A percentile compares a stretch with the other conserved stretches of the same genome.
phyloP scores from a whole-genome alignment of 139 green algal genomes.

The Chlorella sp. region DNA sequence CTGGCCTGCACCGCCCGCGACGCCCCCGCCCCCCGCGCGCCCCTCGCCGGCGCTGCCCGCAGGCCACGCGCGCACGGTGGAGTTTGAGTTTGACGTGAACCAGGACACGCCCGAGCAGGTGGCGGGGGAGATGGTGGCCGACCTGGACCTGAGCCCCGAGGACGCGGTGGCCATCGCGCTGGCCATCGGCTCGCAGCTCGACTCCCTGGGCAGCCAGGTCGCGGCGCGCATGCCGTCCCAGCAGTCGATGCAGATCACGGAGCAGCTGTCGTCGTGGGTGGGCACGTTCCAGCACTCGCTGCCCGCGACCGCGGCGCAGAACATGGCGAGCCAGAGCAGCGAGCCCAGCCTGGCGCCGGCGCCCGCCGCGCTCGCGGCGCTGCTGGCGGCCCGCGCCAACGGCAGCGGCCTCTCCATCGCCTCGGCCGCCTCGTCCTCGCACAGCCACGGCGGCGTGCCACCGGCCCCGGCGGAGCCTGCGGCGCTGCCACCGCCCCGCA shows the following conservation, averaged over 20 bases:
- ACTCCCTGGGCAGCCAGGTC: conserved; percentile 53
- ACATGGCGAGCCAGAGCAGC: no score
- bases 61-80: conserved; percentile 81
- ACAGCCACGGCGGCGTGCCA: neutral
- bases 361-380: neutral
- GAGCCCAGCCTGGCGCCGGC: no score
- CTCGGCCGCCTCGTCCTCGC: neutral
- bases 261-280: no score
- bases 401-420: neutral
- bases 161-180: conserved; percentile 63
- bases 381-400: neutral
- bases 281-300: no score
- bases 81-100: conserved; percentile 92
- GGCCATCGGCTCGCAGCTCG: conserved; percentile 53
- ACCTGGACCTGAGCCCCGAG: conserved; percentile 75
- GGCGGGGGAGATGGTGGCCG: conserved; percentile 94
- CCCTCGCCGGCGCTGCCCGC: neutral
- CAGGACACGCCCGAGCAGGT: conserved; percentile 87
- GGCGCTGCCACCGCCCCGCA: neutral
- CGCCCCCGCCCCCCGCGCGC: neutral
- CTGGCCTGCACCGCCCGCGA: no score
- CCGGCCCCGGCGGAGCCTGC: neutral
- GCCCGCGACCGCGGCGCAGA: no score
- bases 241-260: no score
- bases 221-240: no score